phyloP scores from a whole-genome alignment of 2,329 filamentous ascomycete species.

The Beauveria sp. region DNA sequence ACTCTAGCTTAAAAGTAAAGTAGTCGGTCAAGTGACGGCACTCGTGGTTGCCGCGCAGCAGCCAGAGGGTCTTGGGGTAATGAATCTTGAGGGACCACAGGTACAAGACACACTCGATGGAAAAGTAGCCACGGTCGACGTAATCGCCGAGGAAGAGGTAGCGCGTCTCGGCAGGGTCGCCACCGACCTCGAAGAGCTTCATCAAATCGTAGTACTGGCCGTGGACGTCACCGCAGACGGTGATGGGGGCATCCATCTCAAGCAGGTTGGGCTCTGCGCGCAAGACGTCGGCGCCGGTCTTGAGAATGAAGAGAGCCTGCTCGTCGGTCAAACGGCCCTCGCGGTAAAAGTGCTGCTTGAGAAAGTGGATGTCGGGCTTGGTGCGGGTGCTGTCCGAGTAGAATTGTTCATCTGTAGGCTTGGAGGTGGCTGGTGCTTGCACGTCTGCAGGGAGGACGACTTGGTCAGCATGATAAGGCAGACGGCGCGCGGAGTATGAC shows the following conservation, averaged over 20 bases:
- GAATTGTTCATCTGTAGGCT: slow-evolving; percentile 90
- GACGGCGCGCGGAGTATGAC: background rate
- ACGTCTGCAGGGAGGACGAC: slow-evolving; percentile 58
- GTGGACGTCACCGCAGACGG: slow-evolving; percentile 95
- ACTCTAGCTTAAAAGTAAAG: slow-evolving; percentile 99
- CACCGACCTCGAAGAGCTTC: slow-evolving; percentile 98
- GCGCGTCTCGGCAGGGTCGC: slow-evolving; percentile 89
- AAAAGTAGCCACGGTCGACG: slow-evolving; percentile 97
- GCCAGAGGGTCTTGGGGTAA: slow-evolving; percentile 95
- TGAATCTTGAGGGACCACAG: slow-evolving; percentile 98
- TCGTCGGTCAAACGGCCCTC: slow-evolving; percentile 96
- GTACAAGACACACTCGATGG: slow-evolving; percentile 97
- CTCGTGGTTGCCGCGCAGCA: slow-evolving; percentile 96
- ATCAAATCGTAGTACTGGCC: slow-evolving; percentile 99
- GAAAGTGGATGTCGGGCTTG: slow-evolving; percentile 87
- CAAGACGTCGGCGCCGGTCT: slow-evolving; percentile 78
- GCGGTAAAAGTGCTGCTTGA: slow-evolving; percentile 97
- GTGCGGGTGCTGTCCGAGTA: slow-evolving; percentile 76
- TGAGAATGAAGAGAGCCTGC: slow-evolving; percentile 93
- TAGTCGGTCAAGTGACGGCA: slow-evolving; percentile 98
- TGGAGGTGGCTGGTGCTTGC: slow-evolving; percentile 89
- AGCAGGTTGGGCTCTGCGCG: slow-evolving; percentile 88
- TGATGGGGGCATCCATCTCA: slow-evolving; percentile 99
- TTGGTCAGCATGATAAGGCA: background rate
- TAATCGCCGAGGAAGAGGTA: slow-evolving; percentile 98